Evolutionary conservation across 2,329 filamentous ascomycete species (phyloP), one percentile per base, ranked within the genome.

Genomic region (Lachnellula hyalina): DNA sequence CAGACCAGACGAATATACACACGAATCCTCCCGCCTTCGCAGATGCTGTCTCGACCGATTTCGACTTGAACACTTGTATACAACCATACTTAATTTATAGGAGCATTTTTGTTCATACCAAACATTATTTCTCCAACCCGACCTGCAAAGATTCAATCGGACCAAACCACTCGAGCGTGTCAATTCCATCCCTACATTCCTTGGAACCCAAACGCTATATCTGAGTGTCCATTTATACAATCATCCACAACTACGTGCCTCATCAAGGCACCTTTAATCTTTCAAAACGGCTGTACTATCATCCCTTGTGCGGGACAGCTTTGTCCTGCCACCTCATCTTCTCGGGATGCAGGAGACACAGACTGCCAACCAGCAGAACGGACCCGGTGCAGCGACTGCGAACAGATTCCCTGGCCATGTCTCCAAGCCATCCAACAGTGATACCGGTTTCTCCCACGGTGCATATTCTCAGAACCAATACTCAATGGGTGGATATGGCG

Each of bases 321-420:
- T 89, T 78, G 85, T 90, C 86, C 89, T 81, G 73, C 77, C 87
- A 76, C 86, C 87, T 80, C 87, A 91, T 79, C 80, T 90, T 71
- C 84, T 93, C 77, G 85, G 84, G 75, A 96, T 96, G 92, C 92
- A 96, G 83, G 88, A 89, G 75, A 84, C 90, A 74, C 85, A 89
- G 67, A 78, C 80, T 63, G 77, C 81, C 64, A 78, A 82, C 62
- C 79, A 76, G 66, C 81, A 81, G 63, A 77, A 80, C 54, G 82
- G 76, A 69, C 79, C 77, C 64, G 81, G 76, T 69, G 74, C 71
- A 68, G 78, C 73, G 69, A 76, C 73, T 65, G 77, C 68, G 67
- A 79, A 70, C 71, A 89, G 83, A 75, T 87, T 87, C 66, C 77
- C 76, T 41, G 84, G 85, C 63, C 84, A 87, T 67, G 83, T 84